These are phyloP conservation scores for Phytophthora gonapodyides DNA, from an alignment of 352 stramenopile species.

Conservation along the genomic window DNA sequence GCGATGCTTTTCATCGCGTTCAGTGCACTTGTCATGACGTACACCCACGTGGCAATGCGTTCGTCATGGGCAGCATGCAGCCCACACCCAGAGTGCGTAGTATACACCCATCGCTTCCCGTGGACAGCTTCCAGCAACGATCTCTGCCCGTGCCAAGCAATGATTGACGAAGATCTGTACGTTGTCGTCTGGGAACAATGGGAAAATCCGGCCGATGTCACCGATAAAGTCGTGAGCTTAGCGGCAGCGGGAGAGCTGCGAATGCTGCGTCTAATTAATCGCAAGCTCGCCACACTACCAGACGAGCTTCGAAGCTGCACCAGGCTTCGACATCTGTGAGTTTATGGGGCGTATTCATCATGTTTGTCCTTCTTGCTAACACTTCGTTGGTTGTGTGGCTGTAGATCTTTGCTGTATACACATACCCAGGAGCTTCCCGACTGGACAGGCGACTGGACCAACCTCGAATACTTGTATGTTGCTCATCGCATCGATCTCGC, in stretches of 20 bases:
- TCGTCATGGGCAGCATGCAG: constrained; percentile 18
- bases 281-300: constrained; percentile 24
- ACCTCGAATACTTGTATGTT: constrained; percentile 50
- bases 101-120: constrained; percentile 31
- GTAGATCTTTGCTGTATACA: constrained; percentile 44
- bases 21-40: constrained; percentile 20
- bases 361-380: background rate
- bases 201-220: constrained; percentile 28
- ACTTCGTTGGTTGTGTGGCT: no score
- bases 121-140: constrained; percentile 10
- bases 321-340: constrained; percentile 46
- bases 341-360: background rate
- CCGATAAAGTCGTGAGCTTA: constrained; percentile 28
- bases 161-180: constrained; percentile 35
- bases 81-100: constrained; percentile 24
- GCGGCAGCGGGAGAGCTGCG: constrained; percentile 37
- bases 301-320: constrained; percentile 34
- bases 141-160: constrained; percentile 42
- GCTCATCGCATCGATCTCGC: no score
- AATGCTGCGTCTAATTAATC: constrained; percentile 51
- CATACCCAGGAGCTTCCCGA: constrained; percentile 20
- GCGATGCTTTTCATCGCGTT: constrained; percentile 23
- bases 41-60: constrained; percentile 23
- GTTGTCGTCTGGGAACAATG: constrained; percentile 34
- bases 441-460: constrained; percentile 36